These are phyloP conservation scores for Fomitopsis betulina DNA, from an alignment of 1,284 basidiomycete species.

Conservation along the genomic window DNA sequence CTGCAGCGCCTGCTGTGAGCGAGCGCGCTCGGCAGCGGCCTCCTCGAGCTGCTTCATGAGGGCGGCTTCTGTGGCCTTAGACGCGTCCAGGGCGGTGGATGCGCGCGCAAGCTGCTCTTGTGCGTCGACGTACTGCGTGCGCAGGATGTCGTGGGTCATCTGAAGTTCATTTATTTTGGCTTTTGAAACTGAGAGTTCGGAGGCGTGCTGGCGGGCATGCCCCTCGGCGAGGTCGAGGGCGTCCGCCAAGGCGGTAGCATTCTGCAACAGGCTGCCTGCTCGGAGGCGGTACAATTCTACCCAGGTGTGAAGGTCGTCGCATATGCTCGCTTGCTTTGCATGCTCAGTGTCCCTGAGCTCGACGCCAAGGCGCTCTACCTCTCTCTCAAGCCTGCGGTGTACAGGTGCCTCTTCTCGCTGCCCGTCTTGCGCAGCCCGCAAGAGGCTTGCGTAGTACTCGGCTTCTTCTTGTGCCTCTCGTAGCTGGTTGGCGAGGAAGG, in stretches of 20 bases:
- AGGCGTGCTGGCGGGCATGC: conserved; percentile 31
- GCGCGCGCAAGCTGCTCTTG: conserved; percentile 24
- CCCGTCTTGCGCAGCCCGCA: conserved; percentile 14
- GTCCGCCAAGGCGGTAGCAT: conserved; percentile 16
- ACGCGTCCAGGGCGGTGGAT: conserved; percentile 24
- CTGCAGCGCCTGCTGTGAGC: conserved; percentile 29
- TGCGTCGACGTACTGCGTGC: conserved; percentile 31
- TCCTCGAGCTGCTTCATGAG: conserved; percentile 23
- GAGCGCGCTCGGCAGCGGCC: conserved; percentile 19
- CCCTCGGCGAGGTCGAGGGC: conserved; percentile 11
- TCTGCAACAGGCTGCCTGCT: conserved; percentile 15
- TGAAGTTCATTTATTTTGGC: conserved; percentile 35
- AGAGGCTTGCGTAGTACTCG: conserved; percentile 25
- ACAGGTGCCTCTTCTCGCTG: background rate
- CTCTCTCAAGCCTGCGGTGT: conserved; percentile 2
- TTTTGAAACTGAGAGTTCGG: conserved; percentile 34
- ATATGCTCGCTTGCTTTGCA: conserved; percentile 1
- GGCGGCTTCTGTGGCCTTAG: conserved; percentile 16
- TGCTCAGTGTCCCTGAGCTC: background rate
- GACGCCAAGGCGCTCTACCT: conserved; percentile 2
- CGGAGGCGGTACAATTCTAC: conserved; percentile 7
- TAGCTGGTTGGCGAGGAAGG: conserved; percentile 38
- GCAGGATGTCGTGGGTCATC: conserved; percentile 33
- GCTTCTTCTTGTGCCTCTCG: conserved; percentile 39
- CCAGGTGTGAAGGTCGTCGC: conserved; percentile 12